Base-by-base conservation (phyloP, 768 basidiomycete genomes). In the Boletus sp. region DNA sequence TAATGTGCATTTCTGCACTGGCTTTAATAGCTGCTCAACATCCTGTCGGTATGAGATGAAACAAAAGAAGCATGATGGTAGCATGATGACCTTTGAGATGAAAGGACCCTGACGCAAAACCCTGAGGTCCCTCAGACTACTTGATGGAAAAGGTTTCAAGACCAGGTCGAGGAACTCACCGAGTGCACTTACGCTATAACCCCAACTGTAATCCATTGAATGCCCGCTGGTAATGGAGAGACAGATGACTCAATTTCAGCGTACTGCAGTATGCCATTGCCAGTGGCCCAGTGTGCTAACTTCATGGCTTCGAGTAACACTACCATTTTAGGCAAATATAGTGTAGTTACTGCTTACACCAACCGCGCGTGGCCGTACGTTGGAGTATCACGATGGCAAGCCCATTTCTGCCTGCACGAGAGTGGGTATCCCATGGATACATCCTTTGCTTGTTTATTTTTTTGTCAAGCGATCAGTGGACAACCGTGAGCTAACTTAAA, bases 31-130 rank as follows among this genome's bases (percentile, higher is more conserved):
- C 39, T 29, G 18, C 5, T 24, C 10, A 29, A 17, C 49, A 9
- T 32, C 48, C 58, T 36, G 45, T 46, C 30, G 14, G 33, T 33
- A 58, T 36, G 57, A 40, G 48, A 49, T 24, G 41, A 39, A 28
- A 35, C 24, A 30, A 17, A 28, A 18, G 29, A 37, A 20, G 41
- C 15, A 33, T 7, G 17, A 24, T 17, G 37, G 18, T 33, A 24
- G 41, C 42, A 10, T 35, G 17, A 10, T 35, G 17, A 14, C n/a
- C 15, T 42, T 48, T 35, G 57, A 30, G 36, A 33, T 39, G 32
- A n/a, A 29, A 50, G 20, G n/a, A 41, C 45, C 35, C 35, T 55
- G 47, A 28, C 7, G 11, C n/a, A 12, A 47, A 57, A 48, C 32
- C 37, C 7, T 20, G 33, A 35, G 24, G 24, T 24, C 24, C 24